Base-by-base conservation (phyloP, 73 alveolate species). In the Paramecium caudatum region DNA sequence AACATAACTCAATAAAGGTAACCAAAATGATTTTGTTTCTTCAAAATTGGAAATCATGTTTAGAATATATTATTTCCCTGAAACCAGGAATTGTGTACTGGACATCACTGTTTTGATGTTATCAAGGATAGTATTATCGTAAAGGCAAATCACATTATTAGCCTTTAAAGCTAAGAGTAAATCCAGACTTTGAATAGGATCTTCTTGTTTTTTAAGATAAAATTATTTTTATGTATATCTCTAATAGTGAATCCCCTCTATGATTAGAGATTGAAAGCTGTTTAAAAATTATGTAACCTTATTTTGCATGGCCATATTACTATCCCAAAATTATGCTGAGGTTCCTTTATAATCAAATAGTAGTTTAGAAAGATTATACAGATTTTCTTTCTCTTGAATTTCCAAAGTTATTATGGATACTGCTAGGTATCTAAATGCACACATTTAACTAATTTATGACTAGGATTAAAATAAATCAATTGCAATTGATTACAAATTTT, bases 331-430 rank as follows among this genome's bases (percentile, higher is more conserved):
- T 23, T 55, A 21, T 10, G 23, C 80, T 55, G 80, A 55, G 23
- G 23, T 55, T 19, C 80, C 80, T 55, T 55, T 55, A 55, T 55
- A 55, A 55, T 55, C 80, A 27, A 55, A 55, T 19, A 55, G 16
- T 55, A 55, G 30, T 23, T 55, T 55, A 23, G 80, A 55, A 12
- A 55, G 30, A 27, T 37, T 27, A 8, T 55, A 55, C 23, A 55
- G 30, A 7, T 55, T 37, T 27, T 55, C 80, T 1, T 55, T 55
- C n/a, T 21, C 30, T 0, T 37, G 7, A 7, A 55, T 27, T 55
- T 55, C 80, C 2, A 27, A 37, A 27, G 23, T 3, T 23, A 55
- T 4, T 27, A 21, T 43, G 30, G 80, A 7, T 2, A 15, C 80
- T 8, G 30, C 30, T 27, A 55, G 80, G 12, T 55, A 55, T 55